Conservation (phyloP, 192 early-diverging fungal species). For the Funneliformis mosseae region DNA sequence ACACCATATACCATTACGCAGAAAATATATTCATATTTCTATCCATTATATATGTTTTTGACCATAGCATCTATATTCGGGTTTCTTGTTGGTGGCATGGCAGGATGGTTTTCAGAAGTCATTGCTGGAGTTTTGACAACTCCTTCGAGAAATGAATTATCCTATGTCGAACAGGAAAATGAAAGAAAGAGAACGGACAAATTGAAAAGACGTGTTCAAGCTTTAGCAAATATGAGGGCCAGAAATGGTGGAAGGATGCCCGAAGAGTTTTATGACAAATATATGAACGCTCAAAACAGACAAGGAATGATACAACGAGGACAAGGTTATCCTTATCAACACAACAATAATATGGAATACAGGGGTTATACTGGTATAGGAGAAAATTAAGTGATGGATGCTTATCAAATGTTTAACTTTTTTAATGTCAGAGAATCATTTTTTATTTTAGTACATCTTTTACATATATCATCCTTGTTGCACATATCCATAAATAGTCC, state of each 20-base stretch:
- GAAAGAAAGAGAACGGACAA: neutral
- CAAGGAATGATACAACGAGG: neutral
- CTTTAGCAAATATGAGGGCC: constrained; percentile 5
- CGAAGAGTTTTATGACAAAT: constrained; percentile 11
- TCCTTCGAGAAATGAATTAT: neutral
- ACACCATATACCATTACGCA: neutral
- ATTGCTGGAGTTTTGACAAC: constrained; percentile 4
- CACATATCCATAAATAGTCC: constrained; percentile 60
- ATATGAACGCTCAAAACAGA: neutral
- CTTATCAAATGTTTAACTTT: too few species aligned
- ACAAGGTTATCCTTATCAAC: neutral
- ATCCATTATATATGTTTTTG: constrained; percentile 18
- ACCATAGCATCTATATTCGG: neutral
- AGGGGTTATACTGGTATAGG: constrained; percentile 8
- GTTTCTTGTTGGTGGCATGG: constrained; percentile 15
- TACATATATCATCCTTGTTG: neutral
- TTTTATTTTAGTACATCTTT: neutral
- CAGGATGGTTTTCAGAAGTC: constrained; percentile 29
- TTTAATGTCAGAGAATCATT: too few species aligned
- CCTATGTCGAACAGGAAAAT: neutral
- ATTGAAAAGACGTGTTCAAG: neutral
- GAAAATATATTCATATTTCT: constrained; percentile 1
- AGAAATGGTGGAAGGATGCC: constrained; percentile 22
- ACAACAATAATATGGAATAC: neutral
- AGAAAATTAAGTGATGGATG: neutral